Percentiles rank a stretch among this genome's conserved stretches.
Conservation (phyloP, 495 filamentous ascomycete species). For the Hypoxylon subgilvum region DNA sequence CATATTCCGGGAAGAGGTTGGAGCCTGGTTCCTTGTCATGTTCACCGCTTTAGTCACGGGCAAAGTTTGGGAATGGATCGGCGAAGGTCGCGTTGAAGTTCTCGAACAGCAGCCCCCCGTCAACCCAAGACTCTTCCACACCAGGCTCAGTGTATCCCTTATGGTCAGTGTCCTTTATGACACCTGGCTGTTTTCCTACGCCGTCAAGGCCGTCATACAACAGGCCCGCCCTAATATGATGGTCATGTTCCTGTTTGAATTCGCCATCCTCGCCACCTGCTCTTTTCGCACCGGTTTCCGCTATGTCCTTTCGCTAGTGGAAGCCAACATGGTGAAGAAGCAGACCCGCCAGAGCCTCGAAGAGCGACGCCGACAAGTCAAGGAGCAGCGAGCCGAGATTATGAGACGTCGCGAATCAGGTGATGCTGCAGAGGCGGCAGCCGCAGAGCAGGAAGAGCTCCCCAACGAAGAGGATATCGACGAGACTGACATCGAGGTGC, state of each 20-base stretch:
- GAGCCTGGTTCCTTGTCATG: constrained; percentile 93
- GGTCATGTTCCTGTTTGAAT: constrained; percentile 99
- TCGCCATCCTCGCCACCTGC: constrained; percentile 80
- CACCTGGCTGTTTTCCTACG: constrained; percentile 76
- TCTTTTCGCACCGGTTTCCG: constrained; percentile 79
- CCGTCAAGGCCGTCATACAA: constrained; percentile 78
- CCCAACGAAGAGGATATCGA: constrained; percentile 80
- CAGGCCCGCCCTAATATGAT: constrained; percentile 95
- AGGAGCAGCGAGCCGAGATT: constrained; percentile 67
- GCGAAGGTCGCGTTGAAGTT: constrained; percentile 89
- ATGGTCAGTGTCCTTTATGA: constrained; percentile 78
- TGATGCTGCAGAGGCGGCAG: constrained; percentile 47
- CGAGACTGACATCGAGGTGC: constrained; percentile 89
- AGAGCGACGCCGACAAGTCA: constrained; percentile 62
- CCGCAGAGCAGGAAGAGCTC: constrained; percentile 56
- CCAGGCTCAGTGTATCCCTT: constrained; percentile 78
- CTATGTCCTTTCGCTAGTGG: constrained; percentile 79
- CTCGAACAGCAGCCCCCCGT: constrained; percentile 93
- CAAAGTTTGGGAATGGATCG: constrained; percentile 98
- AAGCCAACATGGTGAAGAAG: constrained; percentile 72
- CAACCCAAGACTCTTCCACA: constrained; percentile 89
- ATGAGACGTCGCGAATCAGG: constrained; percentile 65
- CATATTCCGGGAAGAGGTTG: constrained; percentile 95
- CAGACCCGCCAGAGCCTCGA: constrained; percentile 71
- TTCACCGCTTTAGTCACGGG: constrained; percentile 89